A percentile compares a stretch with the other conserved stretches of the same genome.
phyloP scores from a whole-genome alignment of 2,329 filamentous ascomycete species.

The Akanthomyces dipterigenus region DNA sequence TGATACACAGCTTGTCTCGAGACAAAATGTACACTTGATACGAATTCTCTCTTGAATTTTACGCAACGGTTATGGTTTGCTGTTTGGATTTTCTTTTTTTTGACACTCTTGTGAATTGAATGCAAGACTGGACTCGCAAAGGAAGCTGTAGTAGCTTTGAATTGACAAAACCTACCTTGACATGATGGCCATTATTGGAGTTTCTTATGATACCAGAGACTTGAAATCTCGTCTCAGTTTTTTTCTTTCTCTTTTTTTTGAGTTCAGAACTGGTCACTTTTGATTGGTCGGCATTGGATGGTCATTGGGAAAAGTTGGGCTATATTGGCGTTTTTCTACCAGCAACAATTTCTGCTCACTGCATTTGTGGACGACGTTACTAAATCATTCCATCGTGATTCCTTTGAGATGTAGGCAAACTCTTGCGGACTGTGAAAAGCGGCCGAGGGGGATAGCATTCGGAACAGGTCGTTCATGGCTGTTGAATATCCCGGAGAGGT shows the following conservation, averaged over 20 bases:
- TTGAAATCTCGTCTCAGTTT: background rate
- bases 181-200: constrained; percentile 10
- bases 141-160: constrained; percentile 12
- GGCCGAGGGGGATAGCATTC: too few relatives aligned
- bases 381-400: background rate
- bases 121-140: constrained; percentile 3
- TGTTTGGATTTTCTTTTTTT: background rate
- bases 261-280: background rate
- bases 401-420: too few relatives aligned
- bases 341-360: constrained; percentile 3
- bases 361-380: background rate
- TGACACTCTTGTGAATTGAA: background rate
- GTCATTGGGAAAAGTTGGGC: background rate
- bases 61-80: constrained; percentile 1
- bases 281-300: background rate
- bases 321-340: background rate
- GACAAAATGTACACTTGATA: constrained; percentile 3
- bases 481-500: background rate
- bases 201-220: constrained; percentile 10
- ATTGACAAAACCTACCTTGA: constrained; percentile 12
- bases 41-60: background rate
- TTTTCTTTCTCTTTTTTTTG: background rate
- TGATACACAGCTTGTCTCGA: background rate
- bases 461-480: too few relatives aligned
- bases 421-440: too few relatives aligned